A percentile compares a stretch with the other conserved stretches of the same genome.
Conservation (phyloP, 73 alveolate genomes). For the Tetrahymena elliotti region DNA sequence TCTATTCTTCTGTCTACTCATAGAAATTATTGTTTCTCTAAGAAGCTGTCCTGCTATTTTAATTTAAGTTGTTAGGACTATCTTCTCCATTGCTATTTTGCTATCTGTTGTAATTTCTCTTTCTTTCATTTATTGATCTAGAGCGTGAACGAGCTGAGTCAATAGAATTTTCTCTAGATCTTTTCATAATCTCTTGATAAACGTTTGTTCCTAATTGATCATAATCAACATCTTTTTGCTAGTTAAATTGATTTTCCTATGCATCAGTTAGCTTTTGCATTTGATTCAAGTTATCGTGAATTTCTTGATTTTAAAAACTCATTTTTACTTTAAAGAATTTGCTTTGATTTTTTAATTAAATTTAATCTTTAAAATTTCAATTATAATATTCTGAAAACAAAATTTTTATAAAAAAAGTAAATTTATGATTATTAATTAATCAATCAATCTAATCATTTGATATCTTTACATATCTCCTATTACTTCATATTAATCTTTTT, state of each 20-base stretch:
- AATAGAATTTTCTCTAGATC: neutral
- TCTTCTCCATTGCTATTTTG: neutral
- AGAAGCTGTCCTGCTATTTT: neutral
- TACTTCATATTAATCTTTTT: neutral
- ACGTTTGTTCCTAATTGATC: neutral
- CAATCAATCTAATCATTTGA: neutral
- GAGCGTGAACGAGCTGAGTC: neutral
- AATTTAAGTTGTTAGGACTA: neutral
- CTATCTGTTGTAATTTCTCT: neutral
- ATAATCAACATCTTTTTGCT: neutral
- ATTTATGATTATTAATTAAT: neutral
- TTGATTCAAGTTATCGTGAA: neutral
- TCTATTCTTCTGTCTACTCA: neutral
- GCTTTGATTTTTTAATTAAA: neutral
- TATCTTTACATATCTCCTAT: neutral
- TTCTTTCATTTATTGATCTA: neutral
- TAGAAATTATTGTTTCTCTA: neutral
- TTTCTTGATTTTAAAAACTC: neutral
- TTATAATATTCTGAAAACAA: neutral
- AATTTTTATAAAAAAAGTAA: neutral
- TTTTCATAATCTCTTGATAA: neutral
- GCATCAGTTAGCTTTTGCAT: neutral
- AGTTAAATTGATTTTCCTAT: neutral
- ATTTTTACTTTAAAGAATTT: neutral
- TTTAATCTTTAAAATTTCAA: neutral